Evolutionary conservation across 1,284 basidiomycete genomes (phyloP).

Genomic region (Sparassis latifolia): DNA sequence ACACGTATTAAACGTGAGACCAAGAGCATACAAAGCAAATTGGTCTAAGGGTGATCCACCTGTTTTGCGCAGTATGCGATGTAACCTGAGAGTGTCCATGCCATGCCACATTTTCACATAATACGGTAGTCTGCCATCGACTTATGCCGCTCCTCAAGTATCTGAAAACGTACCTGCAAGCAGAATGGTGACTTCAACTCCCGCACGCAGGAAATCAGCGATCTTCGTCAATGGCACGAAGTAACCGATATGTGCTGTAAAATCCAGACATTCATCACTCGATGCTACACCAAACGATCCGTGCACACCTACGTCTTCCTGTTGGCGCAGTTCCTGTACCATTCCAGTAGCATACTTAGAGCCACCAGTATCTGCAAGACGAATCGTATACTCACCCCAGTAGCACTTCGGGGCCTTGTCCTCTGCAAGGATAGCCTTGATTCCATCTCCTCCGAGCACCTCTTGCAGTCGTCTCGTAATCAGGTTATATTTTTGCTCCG

Average conservation of each 20-base stretch:
- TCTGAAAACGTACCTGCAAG: slow-evolving; percentile 62
- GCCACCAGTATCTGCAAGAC: too few species aligned
- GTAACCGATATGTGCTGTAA: slow-evolving; percentile 91
- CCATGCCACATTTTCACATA: too few species aligned
- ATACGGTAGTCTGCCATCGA: too few species aligned
- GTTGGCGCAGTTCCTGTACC: slow-evolving; percentile 84
- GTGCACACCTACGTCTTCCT: slow-evolving; percentile 74
- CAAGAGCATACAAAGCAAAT: too few species aligned
- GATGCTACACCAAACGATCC: neutral
- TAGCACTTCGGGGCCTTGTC: slow-evolving; percentile 77
- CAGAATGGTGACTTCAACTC: slow-evolving; percentile 85
- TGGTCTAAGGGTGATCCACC: too few species aligned
- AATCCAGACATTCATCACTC: neutral
- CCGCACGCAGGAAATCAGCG: slow-evolving; percentile 92
- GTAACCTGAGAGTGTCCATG: too few species aligned
- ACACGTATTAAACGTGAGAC: too few species aligned
- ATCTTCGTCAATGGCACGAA: slow-evolving; percentile 95
- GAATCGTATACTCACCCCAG: slow-evolving; percentile 62
- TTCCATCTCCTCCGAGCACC: slow-evolving; percentile 79
- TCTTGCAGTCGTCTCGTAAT: slow-evolving; percentile 89
- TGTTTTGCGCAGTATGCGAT: too few species aligned
- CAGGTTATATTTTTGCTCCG: slow-evolving; percentile 71
- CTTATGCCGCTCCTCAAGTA: too few species aligned
- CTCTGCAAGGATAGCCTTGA: slow-evolving; percentile 80
- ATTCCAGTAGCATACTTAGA: too few species aligned